Evolutionary conservation across 805 yeast genomes (phyloP), one percentile per base, ranked within the genome.

Genomic region (Spathaspora gorwiae): DNA sequence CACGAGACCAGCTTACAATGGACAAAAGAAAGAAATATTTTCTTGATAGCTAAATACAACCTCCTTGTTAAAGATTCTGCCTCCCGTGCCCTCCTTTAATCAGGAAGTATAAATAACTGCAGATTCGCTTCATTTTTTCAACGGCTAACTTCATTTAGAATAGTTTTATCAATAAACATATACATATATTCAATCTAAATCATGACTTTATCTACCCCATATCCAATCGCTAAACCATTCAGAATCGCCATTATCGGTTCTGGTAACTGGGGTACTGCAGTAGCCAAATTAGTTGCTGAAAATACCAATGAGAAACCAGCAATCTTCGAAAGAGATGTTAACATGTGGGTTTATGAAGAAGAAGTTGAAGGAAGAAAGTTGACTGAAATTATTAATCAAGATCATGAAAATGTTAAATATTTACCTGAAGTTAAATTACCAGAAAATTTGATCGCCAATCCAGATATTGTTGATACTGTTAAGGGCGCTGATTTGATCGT

Each of bases 241-340:
- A 66, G 58, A 51, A 59, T 71, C 15, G 55, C 90, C 35, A 88
- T 90, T 45, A 83, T 94, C 53, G 99, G 99, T 36, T 90, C 97
- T 29, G 99, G 98, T 63, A 92, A 92, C 70, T 92, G 99, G 88
- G 99, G 99, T 53, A 89, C 97, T 34, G 92, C 98, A 14, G 90
- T 94, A 45, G 97, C 98, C 51, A 92, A 94, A 66, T 89, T 92
- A 38, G 83, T 90, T 26, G 90, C 97, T 34, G 98, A 94, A 68
- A 90, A 90, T 65, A 75, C 90, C 37, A 75, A 75, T 14, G 79
- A 79, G 51, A 79, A 88, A 66, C 83, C 90, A 35, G 75, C 80
- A 34, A 69, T 87, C 58, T 94, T 94, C 66, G 76, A 80, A 48
- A 71, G 70, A 49, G 71, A 78, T 45, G 97, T 94, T 35, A 83